Conservation (phyloP, 768 basidiomycete genomes). For the Panellus pusillus region DNA sequence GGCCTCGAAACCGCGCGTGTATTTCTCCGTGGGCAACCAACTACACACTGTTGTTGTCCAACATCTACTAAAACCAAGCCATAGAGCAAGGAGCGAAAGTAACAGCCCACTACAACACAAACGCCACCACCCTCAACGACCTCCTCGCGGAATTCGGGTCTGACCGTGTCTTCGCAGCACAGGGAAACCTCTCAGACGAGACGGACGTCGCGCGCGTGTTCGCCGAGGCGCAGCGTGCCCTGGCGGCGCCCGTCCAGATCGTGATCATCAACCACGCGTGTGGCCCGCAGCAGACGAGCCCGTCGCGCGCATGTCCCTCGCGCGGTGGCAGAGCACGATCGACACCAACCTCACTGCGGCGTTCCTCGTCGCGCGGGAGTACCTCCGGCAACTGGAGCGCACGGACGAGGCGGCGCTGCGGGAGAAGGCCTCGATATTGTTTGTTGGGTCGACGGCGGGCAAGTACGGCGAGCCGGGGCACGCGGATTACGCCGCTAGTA, state of each 20-base stretch:
- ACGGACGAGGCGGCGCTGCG: constrained; percentile 40
- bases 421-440: constrained; percentile 57
- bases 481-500: constrained; percentile 65
- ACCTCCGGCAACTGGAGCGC: constrained; percentile 46
- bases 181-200: constrained; percentile 64
- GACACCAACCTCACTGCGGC: constrained; percentile 63
- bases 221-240: constrained; percentile 35
- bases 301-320: constrained; percentile 57
- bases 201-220: constrained; percentile 53
- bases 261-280: constrained; percentile 60
- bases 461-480: constrained; percentile 72
- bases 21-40: constrained; percentile 38
- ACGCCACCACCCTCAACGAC: constrained; percentile 39
- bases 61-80: constrained; percentile 1
- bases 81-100: constrained; percentile 71
- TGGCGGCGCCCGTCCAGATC: constrained; percentile 52
- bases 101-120: constrained; percentile 70
- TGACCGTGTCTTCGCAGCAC: constrained; percentile 36
- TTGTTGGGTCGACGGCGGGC: constrained; percentile 72
- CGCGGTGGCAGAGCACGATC: constrained; percentile 63
- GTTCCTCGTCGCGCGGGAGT: constrained; percentile 69
- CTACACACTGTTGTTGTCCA: not conserved
- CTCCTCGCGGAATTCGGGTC: constrained; percentile 39
- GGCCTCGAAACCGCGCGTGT: constrained; percentile 60
- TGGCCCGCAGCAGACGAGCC: constrained; percentile 47